Conservation (phyloP, 495 filamentous ascomycete genomes). For the Trichoderma erinaceum region DNA sequence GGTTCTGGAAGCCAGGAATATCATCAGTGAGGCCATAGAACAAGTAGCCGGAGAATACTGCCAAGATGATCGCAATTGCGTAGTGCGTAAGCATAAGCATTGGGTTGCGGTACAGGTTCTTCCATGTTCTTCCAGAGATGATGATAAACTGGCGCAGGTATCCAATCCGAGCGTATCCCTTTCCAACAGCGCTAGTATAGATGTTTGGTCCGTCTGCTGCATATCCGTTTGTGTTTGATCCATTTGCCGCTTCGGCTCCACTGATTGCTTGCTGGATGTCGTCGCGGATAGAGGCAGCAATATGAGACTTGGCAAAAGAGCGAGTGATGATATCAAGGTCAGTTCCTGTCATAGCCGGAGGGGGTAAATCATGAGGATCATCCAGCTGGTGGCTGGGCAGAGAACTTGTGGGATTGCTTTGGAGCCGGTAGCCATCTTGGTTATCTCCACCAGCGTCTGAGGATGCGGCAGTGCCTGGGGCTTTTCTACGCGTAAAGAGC, state of each 20-base stretch:
- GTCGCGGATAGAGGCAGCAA: slow-evolving; percentile 69
- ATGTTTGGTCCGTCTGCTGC: slow-evolving; percentile 39
- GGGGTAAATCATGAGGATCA: slow-evolving; percentile 68
- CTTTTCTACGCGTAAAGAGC: slow-evolving; percentile 78
- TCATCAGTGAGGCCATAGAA: slow-evolving; percentile 96
- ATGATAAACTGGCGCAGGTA: slow-evolving; percentile 78
- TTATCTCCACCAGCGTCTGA: slow-evolving; percentile 55
- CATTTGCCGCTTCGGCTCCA: slow-evolving; percentile 58
- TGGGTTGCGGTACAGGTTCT: slow-evolving; percentile 94
- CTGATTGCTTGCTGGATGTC: slow-evolving; percentile 67
- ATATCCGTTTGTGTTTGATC: slow-evolving; percentile 53
- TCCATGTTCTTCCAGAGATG: slow-evolving; percentile 87
- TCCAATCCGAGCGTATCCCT: slow-evolving; percentile 76
- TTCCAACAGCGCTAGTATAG: slow-evolving; percentile 51
- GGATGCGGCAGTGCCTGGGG: slow-evolving; percentile 61
- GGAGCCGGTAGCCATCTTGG: slow-evolving; percentile 54
- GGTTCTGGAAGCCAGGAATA: slow-evolving; percentile 96
- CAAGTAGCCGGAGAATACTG: slow-evolving; percentile 87
- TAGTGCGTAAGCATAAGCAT: slow-evolving; percentile 99
- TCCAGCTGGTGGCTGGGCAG: slow-evolving; percentile 57
- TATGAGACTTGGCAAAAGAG: slow-evolving; percentile 69
- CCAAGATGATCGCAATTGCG: slow-evolving; percentile 92
- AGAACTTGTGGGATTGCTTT: slow-evolving; percentile 54
- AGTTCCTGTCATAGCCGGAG: slow-evolving; percentile 57
- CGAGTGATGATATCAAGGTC: slow-evolving; percentile 78